Evolutionary conservation across 192 early-diverging fungal genomes (phyloP).

Genomic region (Coemansia umbellata): DNA sequence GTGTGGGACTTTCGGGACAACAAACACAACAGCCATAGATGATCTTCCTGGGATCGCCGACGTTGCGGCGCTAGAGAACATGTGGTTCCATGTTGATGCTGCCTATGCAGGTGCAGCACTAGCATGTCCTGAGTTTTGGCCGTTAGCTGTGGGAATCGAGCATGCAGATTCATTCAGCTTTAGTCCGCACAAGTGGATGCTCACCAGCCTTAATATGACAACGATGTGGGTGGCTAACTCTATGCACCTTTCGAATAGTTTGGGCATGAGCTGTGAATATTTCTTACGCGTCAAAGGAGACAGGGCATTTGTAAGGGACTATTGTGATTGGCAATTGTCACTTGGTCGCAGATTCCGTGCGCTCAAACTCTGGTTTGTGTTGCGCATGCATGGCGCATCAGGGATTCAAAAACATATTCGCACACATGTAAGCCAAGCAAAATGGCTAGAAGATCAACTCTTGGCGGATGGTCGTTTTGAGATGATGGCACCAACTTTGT

Average conservation of each 20-base stretch:
- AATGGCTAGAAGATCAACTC: slow-evolving; percentile 21
- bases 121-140: slow-evolving; percentile 51
- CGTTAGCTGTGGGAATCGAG: slow-evolving; percentile 33
- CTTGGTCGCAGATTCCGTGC: slow-evolving; percentile 52
- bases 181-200: slow-evolving; percentile 57
- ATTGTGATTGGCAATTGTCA: slow-evolving; percentile 51
- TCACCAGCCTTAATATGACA: slow-evolving; percentile 51
- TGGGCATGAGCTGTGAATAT: slow-evolving; percentile 41
- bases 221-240: slow-evolving; percentile 49
- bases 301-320: slow-evolving; percentile 36
- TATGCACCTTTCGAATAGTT: slow-evolving; percentile 27
- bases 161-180: slow-evolving; percentile 51
- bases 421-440: slow-evolving; percentile 15
- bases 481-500: slow-evolving; percentile 13
- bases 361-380: slow-evolving; percentile 55
- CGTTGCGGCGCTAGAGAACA: slow-evolving; percentile 17
- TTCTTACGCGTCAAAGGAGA: slow-evolving; percentile 21
- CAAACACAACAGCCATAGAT: slow-evolving; percentile 50
- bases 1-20: slow-evolving; percentile 56
- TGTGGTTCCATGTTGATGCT: slow-evolving; percentile 58
- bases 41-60: slow-evolving; percentile 49
- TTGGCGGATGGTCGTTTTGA: slow-evolving; percentile 24
- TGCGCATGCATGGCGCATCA: slow-evolving; percentile 46
- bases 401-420: slow-evolving; percentile 46
- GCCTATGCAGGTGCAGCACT: slow-evolving; percentile 55